phyloP scores from a whole-genome alignment of 169 alveolate species.

The Eimeria brunetti region DNA sequence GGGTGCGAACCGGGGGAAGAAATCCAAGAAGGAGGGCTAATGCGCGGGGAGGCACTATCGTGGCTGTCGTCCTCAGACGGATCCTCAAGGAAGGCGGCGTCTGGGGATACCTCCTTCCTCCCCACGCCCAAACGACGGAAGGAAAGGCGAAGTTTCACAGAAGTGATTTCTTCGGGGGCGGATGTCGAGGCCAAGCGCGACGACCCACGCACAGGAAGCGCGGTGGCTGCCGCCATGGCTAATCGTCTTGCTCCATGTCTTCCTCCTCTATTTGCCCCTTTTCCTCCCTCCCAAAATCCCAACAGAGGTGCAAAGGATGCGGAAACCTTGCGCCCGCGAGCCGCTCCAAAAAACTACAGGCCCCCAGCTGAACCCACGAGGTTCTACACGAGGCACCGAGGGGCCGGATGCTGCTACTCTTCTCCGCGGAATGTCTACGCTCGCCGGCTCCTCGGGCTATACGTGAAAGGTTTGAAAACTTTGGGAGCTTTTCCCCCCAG shows the following conservation, averaged over 20 bases:
- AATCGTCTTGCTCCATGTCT: constrained; percentile 34
- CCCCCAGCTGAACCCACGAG: neutral
- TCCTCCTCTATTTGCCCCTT: neutral
- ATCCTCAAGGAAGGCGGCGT: neutral
- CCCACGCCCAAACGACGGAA: neutral
- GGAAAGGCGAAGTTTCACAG: neutral
- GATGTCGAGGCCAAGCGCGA: neutral
- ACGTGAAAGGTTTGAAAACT: neutral
- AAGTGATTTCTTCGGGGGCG: neutral
- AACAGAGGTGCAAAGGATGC: neutral
- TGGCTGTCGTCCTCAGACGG: constrained; percentile 12
- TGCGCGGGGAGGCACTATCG: neutral
- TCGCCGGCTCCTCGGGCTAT: neutral
- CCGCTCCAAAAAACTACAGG: neutral
- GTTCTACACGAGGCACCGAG: constrained; percentile 7
- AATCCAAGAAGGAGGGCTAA: constrained; percentile 14
- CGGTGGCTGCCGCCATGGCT: constrained; percentile 44
- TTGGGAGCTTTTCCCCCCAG: constrained; percentile 3
- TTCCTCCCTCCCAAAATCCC: neutral
- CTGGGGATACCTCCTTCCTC: neutral
- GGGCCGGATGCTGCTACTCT: constrained; percentile 7
- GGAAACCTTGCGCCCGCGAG: neutral
- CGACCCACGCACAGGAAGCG: neutral
- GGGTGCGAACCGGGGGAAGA: constrained; percentile 8
- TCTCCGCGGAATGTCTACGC: neutral